phyloP scores from a whole-genome alignment of 2,329 filamentous ascomycete genomes.

The Nakataea oryzae region DNA sequence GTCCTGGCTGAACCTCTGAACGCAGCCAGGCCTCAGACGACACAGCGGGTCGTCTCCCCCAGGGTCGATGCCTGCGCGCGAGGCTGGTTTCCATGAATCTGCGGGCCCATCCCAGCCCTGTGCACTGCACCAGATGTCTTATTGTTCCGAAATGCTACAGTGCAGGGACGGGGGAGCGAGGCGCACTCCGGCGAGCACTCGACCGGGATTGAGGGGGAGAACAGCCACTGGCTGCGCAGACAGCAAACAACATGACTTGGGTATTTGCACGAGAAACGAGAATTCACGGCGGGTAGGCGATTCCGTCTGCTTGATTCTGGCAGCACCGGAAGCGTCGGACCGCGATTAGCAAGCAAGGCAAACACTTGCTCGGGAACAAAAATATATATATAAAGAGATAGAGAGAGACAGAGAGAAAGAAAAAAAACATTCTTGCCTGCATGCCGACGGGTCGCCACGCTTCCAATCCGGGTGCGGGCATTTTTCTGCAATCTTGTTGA shows the following conservation, averaged over 20 bases:
- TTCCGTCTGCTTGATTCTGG: neutral
- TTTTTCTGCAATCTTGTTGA: neutral
- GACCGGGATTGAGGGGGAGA: neutral
- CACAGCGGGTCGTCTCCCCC: neutral
- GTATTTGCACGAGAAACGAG: neutral
- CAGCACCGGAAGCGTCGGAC: no score
- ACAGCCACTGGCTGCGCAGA: neutral
- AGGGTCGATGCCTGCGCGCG: neutral
- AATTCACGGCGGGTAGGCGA: neutral
- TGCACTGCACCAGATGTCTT: neutral
- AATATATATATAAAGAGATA: no score
- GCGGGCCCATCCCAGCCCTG: neutral
- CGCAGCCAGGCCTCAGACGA: no score
- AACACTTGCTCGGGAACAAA: neutral
- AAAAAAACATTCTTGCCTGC: no score
- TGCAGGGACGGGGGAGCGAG: neutral
- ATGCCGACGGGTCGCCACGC: neutral
- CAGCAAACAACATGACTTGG: neutral
- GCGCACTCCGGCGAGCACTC: no score
- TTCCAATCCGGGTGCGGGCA: neutral
- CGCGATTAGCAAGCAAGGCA: neutral
- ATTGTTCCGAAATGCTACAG: neutral
- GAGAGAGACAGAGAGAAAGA: no score
- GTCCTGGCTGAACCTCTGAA: no score
- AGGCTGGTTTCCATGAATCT: no score